Evolutionary conservation across 352 stramenopile genomes (phyloP).

Genomic region (Labyrinthula sp.): DNA sequence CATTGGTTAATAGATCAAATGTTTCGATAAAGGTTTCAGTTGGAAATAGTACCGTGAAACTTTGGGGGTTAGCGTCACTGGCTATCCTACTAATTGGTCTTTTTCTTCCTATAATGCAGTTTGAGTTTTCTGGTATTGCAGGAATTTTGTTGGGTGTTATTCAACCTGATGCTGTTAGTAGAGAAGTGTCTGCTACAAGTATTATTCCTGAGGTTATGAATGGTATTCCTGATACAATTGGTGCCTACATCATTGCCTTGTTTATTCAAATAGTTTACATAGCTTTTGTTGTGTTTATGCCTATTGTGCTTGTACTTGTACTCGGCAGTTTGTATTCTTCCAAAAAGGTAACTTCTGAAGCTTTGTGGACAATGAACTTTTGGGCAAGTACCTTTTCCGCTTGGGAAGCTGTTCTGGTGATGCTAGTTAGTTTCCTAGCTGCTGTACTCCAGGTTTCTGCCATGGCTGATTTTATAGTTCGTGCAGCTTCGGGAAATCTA

Average conservation of each 20-base stretch:
- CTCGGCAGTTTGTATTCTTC: slow-evolving; percentile 21
- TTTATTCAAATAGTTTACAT: slow-evolving; percentile 32
- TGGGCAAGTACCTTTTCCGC: slow-evolving; percentile 28
- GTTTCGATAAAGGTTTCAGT: too few species aligned
- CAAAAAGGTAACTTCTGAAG: too few species aligned
- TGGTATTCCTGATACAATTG: slow-evolving; percentile 1
- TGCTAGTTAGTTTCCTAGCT: slow-evolving; percentile 26
- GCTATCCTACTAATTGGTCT: slow-evolving; percentile 3
- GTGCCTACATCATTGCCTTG: slow-evolving; percentile 17
- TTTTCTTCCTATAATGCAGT: slow-evolving; percentile 3
- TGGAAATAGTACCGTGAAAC: too few species aligned
- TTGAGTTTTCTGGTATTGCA: slow-evolving; percentile 15
- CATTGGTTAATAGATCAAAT: too few species aligned
- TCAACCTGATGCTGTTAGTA: slow-evolving; percentile 3
- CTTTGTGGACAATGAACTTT: too few species aligned
- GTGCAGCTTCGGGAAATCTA: neutral
- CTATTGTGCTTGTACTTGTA: slow-evolving; percentile 17
- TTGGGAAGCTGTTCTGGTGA: slow-evolving; percentile 31
- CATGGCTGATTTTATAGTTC: slow-evolving; percentile 33
- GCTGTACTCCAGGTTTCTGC: slow-evolving; percentile 32
- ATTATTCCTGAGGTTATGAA: slow-evolving; percentile 1
- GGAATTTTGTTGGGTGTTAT: slow-evolving; percentile 5
- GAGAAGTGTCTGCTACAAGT: slow-evolving; percentile 5
- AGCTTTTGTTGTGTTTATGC: slow-evolving; percentile 29
- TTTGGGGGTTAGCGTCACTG: too few species aligned